These are phyloP conservation scores for Ustilago sp. DNA, from an alignment of 1,284 basidiomycete genomes.

Conservation along the genomic window DNA sequence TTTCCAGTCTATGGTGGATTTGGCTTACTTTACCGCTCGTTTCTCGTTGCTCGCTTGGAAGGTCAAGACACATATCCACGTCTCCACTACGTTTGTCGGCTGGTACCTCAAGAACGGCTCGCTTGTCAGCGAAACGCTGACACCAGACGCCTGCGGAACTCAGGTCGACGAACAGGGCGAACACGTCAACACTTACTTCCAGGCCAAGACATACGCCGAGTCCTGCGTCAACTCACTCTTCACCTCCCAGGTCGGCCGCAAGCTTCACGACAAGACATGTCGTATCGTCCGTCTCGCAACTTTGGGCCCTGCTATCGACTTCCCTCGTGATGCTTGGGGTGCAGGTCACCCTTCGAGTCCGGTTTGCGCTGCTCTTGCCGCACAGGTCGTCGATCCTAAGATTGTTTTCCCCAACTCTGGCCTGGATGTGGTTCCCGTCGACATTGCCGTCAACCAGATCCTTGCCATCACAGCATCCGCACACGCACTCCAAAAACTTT, in stretches of 20 bases:
- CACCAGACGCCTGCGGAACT: conserved; percentile 31
- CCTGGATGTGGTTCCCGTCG: conserved; percentile 51
- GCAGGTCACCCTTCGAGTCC: conserved; percentile 51
- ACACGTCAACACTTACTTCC: conserved; percentile 56
- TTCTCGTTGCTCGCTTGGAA: conserved; percentile 53
- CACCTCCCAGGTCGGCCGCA: conserved; percentile 45
- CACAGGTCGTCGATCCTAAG: conserved; percentile 22
- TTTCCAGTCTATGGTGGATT: conserved; percentile 45
- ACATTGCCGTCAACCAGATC: conserved; percentile 51
- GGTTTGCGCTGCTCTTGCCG: conserved; percentile 48
- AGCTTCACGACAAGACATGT: conserved; percentile 49
- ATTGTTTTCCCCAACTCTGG: conserved; percentile 40
- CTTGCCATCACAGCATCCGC: conserved; percentile 47
- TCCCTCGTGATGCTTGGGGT: conserved; percentile 49
- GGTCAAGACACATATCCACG: conserved; percentile 55
- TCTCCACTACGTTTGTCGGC: conserved; percentile 51
- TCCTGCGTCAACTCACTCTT: conserved; percentile 50
- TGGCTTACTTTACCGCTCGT: conserved; percentile 47
- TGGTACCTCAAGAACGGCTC: conserved; percentile 50
- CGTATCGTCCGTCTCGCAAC: conserved; percentile 50
- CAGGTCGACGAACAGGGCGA: conserved; percentile 39
- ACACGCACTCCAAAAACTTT: conserved; percentile 41
- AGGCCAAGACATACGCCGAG: conserved; percentile 53
- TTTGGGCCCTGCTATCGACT: conserved; percentile 44
- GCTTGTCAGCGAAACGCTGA: conserved; percentile 44